These are phyloP conservation scores for Penicillium sp. DNA, from an alignment of 2,329 filamentous ascomycete species.

Conservation along the genomic window DNA sequence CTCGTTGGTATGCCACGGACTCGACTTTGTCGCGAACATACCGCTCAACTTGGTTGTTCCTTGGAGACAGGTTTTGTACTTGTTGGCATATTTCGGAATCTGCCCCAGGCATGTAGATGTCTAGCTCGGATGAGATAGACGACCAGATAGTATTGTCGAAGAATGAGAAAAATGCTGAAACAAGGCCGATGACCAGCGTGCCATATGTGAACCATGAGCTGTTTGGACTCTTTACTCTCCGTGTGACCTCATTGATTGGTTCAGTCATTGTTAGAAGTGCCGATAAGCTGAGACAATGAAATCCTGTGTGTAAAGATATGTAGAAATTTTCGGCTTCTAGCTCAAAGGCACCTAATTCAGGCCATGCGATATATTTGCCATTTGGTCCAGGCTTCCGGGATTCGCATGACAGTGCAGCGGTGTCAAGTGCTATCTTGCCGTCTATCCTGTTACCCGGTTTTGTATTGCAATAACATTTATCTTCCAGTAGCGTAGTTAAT, in stretches of 20 bases:
- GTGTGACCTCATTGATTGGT: background rate
- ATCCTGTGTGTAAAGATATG: background rate
- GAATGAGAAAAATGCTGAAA: conserved; percentile 1
- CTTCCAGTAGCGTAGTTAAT: no score
- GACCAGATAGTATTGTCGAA: background rate
- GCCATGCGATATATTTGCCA: no score
- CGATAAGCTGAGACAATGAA: background rate
- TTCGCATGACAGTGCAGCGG: no score
- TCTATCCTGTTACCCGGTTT: no score
- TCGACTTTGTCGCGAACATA: conserved; percentile 17
- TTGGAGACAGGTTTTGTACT: conserved; percentile 19
- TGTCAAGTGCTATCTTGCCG: no score
- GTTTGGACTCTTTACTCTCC: background rate
- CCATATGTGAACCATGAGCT: conserved; percentile 1
- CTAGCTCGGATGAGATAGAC: background rate
- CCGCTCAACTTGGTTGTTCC: conserved; percentile 16
- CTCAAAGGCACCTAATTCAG: no score
- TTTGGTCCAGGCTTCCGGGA: no score
- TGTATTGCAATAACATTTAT: no score
- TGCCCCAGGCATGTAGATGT: conserved; percentile 5
- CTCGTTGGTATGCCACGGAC: conserved; percentile 5
- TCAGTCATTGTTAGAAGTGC: background rate
- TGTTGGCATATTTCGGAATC: conserved; percentile 17
- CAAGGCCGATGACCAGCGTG: background rate
- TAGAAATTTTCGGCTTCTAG: no score